A percentile compares a stretch with the other conserved stretches of the same genome.
These are phyloP conservation scores for Penicillium griseofulvum DNA, from an alignment of 2,329 filamentous ascomycete species.

Conservation along the genomic window DNA sequence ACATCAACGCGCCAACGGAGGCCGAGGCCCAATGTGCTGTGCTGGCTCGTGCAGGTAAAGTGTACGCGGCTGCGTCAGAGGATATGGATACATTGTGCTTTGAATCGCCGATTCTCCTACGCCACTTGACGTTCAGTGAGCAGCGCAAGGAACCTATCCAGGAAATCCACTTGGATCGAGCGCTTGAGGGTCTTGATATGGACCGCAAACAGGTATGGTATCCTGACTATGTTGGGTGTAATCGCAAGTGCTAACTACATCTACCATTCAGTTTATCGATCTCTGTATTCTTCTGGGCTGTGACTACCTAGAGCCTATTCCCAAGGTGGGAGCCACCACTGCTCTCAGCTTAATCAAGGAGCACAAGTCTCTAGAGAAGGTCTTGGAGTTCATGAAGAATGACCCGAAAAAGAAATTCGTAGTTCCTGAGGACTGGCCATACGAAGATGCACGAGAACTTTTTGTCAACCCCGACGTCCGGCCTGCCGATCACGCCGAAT, in stretches of 20 bases:
- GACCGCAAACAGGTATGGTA: conserved; percentile 70
- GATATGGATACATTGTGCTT: conserved; percentile 99
- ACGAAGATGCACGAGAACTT: conserved; percentile 81
- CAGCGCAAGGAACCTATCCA: conserved; percentile 97
- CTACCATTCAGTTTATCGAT: conserved; percentile 74
- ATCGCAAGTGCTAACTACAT: conserved; percentile 4
- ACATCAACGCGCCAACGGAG: conserved; percentile 91
- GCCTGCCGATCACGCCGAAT: conserved; percentile 75
- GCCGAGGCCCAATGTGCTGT: conserved; percentile 95
- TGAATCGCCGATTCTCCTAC: conserved; percentile 81
- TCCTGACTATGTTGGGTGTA: conserved; percentile 6
- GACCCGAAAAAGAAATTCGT: conserved; percentile 76
- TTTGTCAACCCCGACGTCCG: conserved; percentile 91
- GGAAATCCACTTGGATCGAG: conserved; percentile 85
- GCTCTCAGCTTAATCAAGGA: conserved; percentile 93
- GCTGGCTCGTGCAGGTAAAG: conserved; percentile 85
- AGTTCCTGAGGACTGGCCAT: conserved; percentile 96
- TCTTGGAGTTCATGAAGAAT: conserved; percentile 75
- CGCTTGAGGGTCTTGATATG: conserved; percentile 84
- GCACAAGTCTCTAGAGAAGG: conserved; percentile 79
- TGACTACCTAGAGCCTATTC: conserved; percentile 95
- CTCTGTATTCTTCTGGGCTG: conserved; percentile 96
- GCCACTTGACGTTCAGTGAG: conserved; percentile 95
- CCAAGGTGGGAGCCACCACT: conserved; percentile 87
- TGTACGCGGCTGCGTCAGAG: conserved; percentile 93